Evolutionary conservation across 352 stramenopile species (phyloP), one percentile per base, ranked within the genome.

Genomic region (Globisporangium canariense): DNA sequence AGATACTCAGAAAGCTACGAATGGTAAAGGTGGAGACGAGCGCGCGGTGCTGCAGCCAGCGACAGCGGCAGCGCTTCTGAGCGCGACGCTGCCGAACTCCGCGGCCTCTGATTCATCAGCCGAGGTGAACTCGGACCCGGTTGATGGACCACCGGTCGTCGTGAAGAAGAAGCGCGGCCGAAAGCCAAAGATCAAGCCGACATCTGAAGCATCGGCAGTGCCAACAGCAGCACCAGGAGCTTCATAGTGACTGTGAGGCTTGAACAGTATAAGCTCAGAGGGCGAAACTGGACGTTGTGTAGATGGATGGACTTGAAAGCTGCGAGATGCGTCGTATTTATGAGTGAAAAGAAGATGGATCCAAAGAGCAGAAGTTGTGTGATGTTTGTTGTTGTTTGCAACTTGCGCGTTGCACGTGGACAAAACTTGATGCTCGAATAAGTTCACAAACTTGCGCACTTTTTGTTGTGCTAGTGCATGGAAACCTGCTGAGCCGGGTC

Each of bases 101-200:
- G 43, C 7, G 16, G 25, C 6, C 4, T 22, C 43, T 8, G 43
- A 50, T 28, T 18, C 43, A 13, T 10, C 38, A 43, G 38, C 11
- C 13, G 38, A 43, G 11, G 2, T 43, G 2, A 14, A 14, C 13
- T 11, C 38, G 4, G 25, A 28, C 9, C 10, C 43, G 4, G 16
- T 22, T 13, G 43, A 18, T 40, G 55, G 4, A 9, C 13, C 38
- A 16, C 20, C 38, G 14, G 56, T 53, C 0, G 38, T 52, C 16
- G 8, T 30, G 52, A 61, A 61, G 41, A 61, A 61, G 40, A 46
- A 46, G 16, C 56, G 56, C 7, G 56, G 56, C 4, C 56, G 56
- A 22, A 61, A 61, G 25, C 56, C 56, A 2, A 61, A 61, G 41
- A 25, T 41, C 20, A 40, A 52, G 56, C 43, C 43, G 16, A 13